Base-by-base conservation (phyloP, 1,284 basidiomycete species). In the Moesziomyces parantarcticus region DNA sequence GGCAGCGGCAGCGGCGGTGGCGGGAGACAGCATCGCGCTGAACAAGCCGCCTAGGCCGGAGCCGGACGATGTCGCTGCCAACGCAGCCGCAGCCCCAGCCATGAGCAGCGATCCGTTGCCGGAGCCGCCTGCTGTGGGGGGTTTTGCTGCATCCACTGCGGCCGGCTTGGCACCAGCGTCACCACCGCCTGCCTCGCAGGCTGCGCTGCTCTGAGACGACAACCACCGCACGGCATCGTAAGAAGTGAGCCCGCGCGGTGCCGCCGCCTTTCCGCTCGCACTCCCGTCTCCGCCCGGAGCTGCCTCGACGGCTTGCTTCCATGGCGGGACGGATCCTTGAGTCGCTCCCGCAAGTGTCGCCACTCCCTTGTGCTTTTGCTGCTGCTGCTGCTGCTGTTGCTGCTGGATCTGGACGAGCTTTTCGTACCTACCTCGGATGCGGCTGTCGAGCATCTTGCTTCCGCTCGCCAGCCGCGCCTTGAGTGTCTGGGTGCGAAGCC, bases 341-440 rank as follows among this genome's bases (percentile, higher is more conserved):
- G 42, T 49, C 40, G 43, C 23, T 22, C 45, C 55, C 20, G 55
- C 55, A 9, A 29, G 18, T 18, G 55, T 36, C 11, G 20, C 54
- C 50, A 25, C 34, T 26, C 22, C 34, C 41, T 51, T 16, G 25
- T 44, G 36, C 48, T 47, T 43, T 8, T 59, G 46, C 45, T 66
- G 59, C 39, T 53, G 50, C 22, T 53, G 50, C 46, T 67, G 49
- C 22, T 56, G 53, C 20, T 59, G 57, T 22, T 51, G 62, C 13
- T 50, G 57, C 50, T 60, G 65, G 25, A 68, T 58, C 42, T 47
- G 59, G 22, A 47, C 48, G n/a, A 61, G 51, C 55, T 52, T 62
- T 40, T 68, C 65, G 56, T 68, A 68, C 65, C 58, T 68, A 61
- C 65, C 55, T 62, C 43, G 47, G 29, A 56, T 56, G 39, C 41